phyloP scores from a whole-genome alignment of 768 basidiomycete species.

The Leccinum subtestaceum region DNA sequence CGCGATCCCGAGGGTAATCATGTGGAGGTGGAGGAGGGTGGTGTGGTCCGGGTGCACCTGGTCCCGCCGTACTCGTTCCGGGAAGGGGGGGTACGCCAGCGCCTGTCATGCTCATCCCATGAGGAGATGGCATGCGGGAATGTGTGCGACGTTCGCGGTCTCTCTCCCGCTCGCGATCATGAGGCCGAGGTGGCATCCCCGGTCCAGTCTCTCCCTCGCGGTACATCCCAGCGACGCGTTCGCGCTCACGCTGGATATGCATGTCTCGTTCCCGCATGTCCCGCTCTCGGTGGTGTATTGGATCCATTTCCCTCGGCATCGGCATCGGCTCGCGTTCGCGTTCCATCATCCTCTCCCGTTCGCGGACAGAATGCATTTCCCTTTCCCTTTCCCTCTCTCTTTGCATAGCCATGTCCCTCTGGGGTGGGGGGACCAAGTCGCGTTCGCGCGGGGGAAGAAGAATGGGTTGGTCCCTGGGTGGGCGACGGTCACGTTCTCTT shows the following conservation, averaged over 20 bases:
- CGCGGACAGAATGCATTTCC: constrained; percentile 17
- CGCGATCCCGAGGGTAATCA: constrained; percentile 27
- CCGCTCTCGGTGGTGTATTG: constrained; percentile 24
- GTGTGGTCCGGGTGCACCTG: constrained; percentile 20
- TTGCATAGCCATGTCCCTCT: constrained; percentile 24
- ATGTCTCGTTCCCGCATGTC: constrained; percentile 27
- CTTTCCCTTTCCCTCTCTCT: constrained; percentile 24
- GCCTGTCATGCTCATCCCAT: constrained; percentile 10
- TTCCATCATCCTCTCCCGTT: constrained; percentile 26
- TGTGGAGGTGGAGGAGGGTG: constrained; percentile 21
- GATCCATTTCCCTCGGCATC: constrained; percentile 25
- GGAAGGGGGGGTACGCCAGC: constrained; percentile 9
- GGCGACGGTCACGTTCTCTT: constrained; percentile 25
- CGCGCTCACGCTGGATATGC: constrained; percentile 28
- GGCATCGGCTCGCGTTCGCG: constrained; percentile 18
- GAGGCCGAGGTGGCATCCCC: constrained; percentile 21
- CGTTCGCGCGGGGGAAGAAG: constrained; percentile 26
- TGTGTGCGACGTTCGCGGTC: constrained; percentile 30
- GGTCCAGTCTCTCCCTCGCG: constrained; percentile 27
- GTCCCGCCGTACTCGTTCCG: constrained; percentile 10
- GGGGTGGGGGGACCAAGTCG: constrained; percentile 15
- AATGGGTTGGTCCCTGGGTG: constrained; percentile 16
- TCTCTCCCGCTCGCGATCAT: constrained; percentile 31
- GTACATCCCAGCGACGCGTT: constrained; percentile 20
- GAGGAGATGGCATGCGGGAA: constrained; percentile 29